Conservation (phyloP, 2,329 filamentous ascomycete genomes). For the Penicillium decumbens region DNA sequence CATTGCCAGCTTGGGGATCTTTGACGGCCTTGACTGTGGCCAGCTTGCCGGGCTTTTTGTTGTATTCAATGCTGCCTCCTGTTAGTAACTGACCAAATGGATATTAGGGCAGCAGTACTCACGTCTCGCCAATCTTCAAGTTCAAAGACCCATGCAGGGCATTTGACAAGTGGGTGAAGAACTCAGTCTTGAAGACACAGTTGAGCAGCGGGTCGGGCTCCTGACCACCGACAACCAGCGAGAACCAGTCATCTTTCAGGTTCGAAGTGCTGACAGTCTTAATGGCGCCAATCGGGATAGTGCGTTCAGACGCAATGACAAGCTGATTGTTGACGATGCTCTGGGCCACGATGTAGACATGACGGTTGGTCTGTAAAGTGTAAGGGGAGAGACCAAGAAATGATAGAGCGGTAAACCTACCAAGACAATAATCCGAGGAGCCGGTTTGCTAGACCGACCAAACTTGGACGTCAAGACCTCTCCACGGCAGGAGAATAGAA, state of each 20-base stretch:
- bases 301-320: conserved; percentile 74
- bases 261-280: conserved; percentile 80
- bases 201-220: conserved; percentile 90
- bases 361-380: conserved; percentile 60
- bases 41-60: conserved; percentile 94
- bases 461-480: conserved; percentile 92
- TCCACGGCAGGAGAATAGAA: conserved; percentile 84
- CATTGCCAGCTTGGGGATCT: conserved; percentile 66
- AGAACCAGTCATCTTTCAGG: conserved; percentile 93
- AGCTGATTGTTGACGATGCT: conserved; percentile 75
- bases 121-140: conserved; percentile 71
- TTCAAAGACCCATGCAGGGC: conserved; percentile 75
- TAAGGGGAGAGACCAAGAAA: conserved; percentile 15
- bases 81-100: background rate
- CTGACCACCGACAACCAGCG: conserved; percentile 78
- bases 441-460: conserved; percentile 89
- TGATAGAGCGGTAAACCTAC: conserved; percentile 28
- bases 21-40: conserved; percentile 84
- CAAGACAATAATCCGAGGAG: conserved; percentile 76
- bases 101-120: conserved; percentile 22
- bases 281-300: conserved; percentile 78
- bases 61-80: conserved; percentile 69
- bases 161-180: conserved; percentile 85
- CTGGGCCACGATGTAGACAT: conserved; percentile 86
- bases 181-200: conserved; percentile 93